A percentile compares a stretch with the other conserved stretches of the same genome.
phyloP scores from a whole-genome alignment of 176 grass and related monocot species.

The Puccinellia tenuiflora region DNA sequence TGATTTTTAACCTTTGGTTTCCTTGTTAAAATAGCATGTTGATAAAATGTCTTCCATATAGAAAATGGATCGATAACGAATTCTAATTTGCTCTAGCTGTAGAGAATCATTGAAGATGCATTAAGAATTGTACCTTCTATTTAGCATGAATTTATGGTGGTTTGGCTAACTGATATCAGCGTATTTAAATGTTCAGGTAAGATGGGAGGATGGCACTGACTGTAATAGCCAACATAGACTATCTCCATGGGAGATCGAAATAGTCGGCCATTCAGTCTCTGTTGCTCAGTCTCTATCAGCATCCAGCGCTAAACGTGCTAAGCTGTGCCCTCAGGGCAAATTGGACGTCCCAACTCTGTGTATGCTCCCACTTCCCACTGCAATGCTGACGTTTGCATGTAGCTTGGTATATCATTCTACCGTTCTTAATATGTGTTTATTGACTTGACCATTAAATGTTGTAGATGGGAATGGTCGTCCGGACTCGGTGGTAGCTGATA shows the following conservation, averaged over 20 bases:
- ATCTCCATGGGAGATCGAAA: constrained; percentile 93
- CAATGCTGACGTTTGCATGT: neutral
- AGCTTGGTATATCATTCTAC: neutral
- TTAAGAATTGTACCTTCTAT: neutral
- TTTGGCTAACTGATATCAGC: neutral
- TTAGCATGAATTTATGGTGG: constrained; percentile 6
- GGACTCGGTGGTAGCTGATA: constrained; percentile 74
- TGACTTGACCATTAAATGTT: constrained; percentile 13
- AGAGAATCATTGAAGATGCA: neutral
- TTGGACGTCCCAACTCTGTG: constrained; percentile 56
- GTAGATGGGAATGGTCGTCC: constrained; percentile 69
- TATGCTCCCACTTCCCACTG: constrained; percentile 38
- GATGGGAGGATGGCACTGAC: constrained; percentile 65
- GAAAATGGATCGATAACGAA: neutral
- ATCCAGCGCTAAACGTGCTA: constrained; percentile 77
- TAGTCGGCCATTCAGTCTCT: constrained; percentile 48
- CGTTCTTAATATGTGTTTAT: neutral
- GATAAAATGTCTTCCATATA: neutral
- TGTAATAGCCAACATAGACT: constrained; percentile 56
- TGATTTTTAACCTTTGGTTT: neutral
- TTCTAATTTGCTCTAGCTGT: constrained; percentile 4
- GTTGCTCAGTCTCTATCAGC: constrained; percentile 38
- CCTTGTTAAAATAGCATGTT: neutral
- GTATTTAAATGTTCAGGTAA: constrained; percentile 43
- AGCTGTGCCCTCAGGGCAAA: constrained; percentile 61